Percentiles rank a stretch among this genome's conserved stretches.
phyloP scores from a whole-genome alignment of 2,329 filamentous ascomycete species.

The Claviceps digitariae region DNA sequence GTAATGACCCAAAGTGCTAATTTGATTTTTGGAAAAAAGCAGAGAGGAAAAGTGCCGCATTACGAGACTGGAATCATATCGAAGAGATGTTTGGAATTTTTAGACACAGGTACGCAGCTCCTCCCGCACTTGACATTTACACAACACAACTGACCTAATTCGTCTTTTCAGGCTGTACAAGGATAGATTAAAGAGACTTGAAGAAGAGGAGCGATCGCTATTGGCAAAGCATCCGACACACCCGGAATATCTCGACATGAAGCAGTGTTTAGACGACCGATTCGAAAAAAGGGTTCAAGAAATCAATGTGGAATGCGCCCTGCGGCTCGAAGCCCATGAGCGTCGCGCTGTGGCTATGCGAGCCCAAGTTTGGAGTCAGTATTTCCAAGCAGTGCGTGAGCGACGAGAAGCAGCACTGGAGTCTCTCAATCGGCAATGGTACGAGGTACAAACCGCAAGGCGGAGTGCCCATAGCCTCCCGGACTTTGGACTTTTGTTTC shows the following conservation, averaged over 20 bases:
- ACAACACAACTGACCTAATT: background rate
- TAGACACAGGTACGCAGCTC: constrained; percentile 51
- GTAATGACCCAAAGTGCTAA: constrained; percentile 10
- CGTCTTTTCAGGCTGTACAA: constrained; percentile 58
- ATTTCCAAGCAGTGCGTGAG: constrained; percentile 75
- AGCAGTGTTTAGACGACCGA: constrained; percentile 72
- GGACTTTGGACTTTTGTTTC: constrained; percentile 72
- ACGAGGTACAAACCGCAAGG: constrained; percentile 81
- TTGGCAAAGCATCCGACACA: constrained; percentile 55
- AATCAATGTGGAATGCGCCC: constrained; percentile 59
- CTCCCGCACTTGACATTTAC: background rate
- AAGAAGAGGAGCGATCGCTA: constrained; percentile 53
- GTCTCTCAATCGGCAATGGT: constrained; percentile 76
- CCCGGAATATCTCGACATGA: constrained; percentile 81
- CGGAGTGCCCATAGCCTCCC: constrained; percentile 68
- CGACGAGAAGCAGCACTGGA: constrained; percentile 69
- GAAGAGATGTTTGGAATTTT: constrained; percentile 83
- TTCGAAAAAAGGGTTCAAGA: constrained; percentile 67
- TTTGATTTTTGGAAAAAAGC: constrained; percentile 37
- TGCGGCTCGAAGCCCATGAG: constrained; percentile 60
- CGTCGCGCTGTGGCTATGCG: constrained; percentile 67
- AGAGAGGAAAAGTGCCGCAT: constrained; percentile 64
- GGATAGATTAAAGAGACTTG: constrained; percentile 71
- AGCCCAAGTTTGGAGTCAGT: constrained; percentile 79
- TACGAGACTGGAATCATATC: constrained; percentile 65